Conservation (phyloP, 2,329 filamentous ascomycete genomes). For the Phialophora tarda region DNA sequence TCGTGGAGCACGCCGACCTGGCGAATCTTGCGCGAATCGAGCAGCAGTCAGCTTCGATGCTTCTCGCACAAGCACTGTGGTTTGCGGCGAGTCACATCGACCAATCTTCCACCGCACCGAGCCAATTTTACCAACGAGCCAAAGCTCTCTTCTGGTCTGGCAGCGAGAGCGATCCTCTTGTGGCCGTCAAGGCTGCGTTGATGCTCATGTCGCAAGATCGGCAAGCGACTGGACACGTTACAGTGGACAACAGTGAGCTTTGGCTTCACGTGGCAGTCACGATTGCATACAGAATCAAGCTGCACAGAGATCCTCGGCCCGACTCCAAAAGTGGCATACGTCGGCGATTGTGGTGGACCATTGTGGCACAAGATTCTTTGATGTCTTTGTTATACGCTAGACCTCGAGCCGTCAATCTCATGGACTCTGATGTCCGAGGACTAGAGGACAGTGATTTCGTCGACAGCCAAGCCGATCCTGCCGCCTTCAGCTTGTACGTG, state of each 20-base stretch:
- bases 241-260: constrained; percentile 7
- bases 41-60: constrained; percentile 15
- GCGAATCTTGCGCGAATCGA: constrained; percentile 13
- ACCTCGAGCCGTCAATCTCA: constrained; percentile 10
- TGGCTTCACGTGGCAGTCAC: constrained; percentile 14
- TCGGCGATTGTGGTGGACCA: constrained; percentile 12
- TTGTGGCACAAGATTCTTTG: constrained; percentile 10
- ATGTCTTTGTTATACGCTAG: constrained; percentile 16
- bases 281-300: constrained; percentile 10
- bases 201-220: constrained; percentile 9
- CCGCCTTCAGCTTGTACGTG: constrained; percentile 11
- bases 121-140: constrained; percentile 13
- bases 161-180: constrained; percentile 8
- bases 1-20: constrained; percentile 9
- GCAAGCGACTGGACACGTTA: neutral
- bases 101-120: constrained; percentile 5
- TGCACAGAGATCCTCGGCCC: constrained; percentile 7
- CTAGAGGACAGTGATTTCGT: constrained; percentile 7
- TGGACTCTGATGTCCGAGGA: constrained; percentile 11
- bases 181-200: constrained; percentile 13
- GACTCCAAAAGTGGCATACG: constrained; percentile 7
- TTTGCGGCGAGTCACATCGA: constrained; percentile 12
- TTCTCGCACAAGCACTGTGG: constrained; percentile 13
- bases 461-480: constrained; percentile 11
- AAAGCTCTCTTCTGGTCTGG: constrained; percentile 11